These are phyloP conservation scores for Chlorella sorokiniana DNA, from an alignment of 139 green algal species.

Conservation along the genomic window DNA sequence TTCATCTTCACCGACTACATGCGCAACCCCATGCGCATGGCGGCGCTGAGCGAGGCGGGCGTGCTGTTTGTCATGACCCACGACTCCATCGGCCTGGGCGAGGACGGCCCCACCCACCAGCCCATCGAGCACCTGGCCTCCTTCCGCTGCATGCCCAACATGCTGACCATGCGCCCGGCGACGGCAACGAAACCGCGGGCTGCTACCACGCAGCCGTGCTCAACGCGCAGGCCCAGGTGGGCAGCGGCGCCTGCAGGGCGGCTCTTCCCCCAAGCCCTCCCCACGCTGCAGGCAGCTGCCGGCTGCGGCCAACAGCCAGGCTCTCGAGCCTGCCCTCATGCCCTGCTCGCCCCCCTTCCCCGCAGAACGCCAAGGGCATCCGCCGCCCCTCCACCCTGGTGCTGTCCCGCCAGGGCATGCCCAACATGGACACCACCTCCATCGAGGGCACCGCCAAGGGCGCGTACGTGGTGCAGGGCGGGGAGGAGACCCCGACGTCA, in stretches of 20 bases:
- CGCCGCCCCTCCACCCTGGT: constrained; percentile 88
- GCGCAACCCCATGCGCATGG: constrained; percentile 95
- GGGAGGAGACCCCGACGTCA: constrained; percentile 77
- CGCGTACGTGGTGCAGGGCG: constrained; percentile 87
- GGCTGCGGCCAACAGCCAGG: too few species aligned
- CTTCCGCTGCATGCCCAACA: constrained; percentile 99
- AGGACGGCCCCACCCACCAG: constrained; percentile 99
- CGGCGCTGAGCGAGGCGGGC: constrained; percentile 87
- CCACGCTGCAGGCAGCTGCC: too few species aligned
- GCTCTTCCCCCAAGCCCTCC: too few species aligned
- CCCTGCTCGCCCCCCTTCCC: not conserved
- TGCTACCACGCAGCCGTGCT: constrained; percentile 87
- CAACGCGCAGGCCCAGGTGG: constrained; percentile 49
- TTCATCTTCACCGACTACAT: constrained; percentile 99
- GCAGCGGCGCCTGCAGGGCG: too few species aligned
- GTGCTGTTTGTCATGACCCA: constrained; percentile 98
- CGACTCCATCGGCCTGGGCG: constrained; percentile 99
- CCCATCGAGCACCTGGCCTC: constrained; percentile 97
- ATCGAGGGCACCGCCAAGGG: constrained; percentile 86
- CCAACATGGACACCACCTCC: constrained; percentile 85
- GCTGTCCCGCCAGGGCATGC: constrained; percentile 96
- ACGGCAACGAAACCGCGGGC: constrained; percentile 96
- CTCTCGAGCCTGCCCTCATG: not conserved
- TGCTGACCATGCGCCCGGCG: constrained; percentile 93
- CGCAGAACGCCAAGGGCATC: constrained; percentile 53